Evolutionary conservation across 768 basidiomycete genomes (phyloP), one percentile per base, ranked within the genome.

Genomic region (Podaxis carcinomalis): DNA sequence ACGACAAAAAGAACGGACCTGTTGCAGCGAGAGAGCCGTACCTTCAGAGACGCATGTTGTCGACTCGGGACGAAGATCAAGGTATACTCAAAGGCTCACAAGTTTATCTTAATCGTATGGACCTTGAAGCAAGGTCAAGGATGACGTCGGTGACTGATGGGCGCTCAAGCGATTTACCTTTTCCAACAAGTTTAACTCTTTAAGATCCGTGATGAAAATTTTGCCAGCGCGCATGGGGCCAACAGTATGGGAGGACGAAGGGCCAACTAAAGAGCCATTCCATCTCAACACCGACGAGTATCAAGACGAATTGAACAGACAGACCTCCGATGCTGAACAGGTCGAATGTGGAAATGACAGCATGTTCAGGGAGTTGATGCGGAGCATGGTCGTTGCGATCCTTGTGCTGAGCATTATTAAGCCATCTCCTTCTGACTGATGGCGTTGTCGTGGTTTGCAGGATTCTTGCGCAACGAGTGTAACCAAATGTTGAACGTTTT

Each of bases 1-100:
- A 56, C 4, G 35, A 56, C 16, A 39, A 32, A 28, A 6, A 53
- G 52, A 44, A 65, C 76, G 58, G 60, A 87, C 89, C 94, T 67
- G 96, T 98, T 5, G 96, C 95, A 2, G 96, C 95, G 35, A 98
- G 79, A 6, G 91, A 93, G 28, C 95, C 95, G 72, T 96, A 95
- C 54, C 91, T 93, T 61, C 51, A 51, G 58, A 36, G 51, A 44
- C 14, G 44, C 5, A 54, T 51, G 57, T 62, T 61, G 51, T 62
- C 21, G 46, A 51, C 28, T 14, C 58, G 32, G 27, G 47, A 28
- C 50, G 32, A 42, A 50, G 57, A 53, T 36, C 55, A 9, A 28
- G 50, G 25, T 51, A 27, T 39, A 54, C 36, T 39, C 19, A 21
- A 23, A 11, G 28, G 5, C 86, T 70, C 70, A 93, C 85, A 98